Evolutionary conservation across 164 flowering plant genomes (phyloP).

Genomic region (Echeveria elegans): DNA sequence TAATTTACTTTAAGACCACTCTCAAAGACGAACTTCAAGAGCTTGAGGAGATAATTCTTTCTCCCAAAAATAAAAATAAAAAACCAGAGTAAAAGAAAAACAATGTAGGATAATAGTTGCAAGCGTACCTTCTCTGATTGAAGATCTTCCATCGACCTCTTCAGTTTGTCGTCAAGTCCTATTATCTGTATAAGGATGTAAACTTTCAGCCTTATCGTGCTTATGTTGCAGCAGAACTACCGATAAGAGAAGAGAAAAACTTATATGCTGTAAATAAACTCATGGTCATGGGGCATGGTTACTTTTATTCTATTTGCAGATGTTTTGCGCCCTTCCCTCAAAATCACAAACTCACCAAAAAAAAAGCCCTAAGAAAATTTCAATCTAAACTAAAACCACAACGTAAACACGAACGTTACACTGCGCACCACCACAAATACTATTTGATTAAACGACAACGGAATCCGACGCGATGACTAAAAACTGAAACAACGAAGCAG

Average conservation of each 20-base stretch:
- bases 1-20: background rate
- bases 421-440: too few species aligned
- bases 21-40: background rate
- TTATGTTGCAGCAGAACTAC: background rate
- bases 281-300: slow-evolving; percentile 6
- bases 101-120: too few species aligned
- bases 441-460: too few species aligned
- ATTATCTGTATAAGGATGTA: slow-evolving; percentile 41
- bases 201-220: slow-evolving; percentile 4
- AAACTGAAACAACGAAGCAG: too few species aligned
- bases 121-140: slow-evolving; percentile 80
- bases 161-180: slow-evolving; percentile 58
- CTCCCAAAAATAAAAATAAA: too few species aligned
- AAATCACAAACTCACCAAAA: too few species aligned
- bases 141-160: slow-evolving; percentile 54
- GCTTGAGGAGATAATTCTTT: too few species aligned
- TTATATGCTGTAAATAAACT: background rate
- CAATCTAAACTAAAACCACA: background rate
- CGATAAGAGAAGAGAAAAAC: background rate
- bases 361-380: too few species aligned
- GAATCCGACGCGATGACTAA: too few species aligned
- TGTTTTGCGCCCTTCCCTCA: slow-evolving; percentile 51
- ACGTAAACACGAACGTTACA: too few species aligned
- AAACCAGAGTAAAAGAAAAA: too few species aligned
- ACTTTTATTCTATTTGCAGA: slow-evolving; percentile 54